These are phyloP conservation scores for Microbotryum lychnidis-dioicae DNA, from an alignment of 1,284 basidiomycete genomes.

Conservation along the genomic window DNA sequence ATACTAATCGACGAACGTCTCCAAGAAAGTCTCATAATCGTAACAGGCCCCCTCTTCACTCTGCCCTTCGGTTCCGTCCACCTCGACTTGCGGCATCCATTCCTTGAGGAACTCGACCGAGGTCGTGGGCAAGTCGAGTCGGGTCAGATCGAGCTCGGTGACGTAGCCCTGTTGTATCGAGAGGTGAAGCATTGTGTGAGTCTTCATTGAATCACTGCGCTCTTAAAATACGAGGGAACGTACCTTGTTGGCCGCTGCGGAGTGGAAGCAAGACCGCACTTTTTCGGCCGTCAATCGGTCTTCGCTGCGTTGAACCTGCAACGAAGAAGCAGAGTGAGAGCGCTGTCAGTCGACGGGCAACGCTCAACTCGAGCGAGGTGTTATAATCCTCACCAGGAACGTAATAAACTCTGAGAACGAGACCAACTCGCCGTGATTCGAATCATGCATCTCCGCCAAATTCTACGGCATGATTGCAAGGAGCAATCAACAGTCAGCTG, in stretches of 20 bases:
- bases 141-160: slow-evolving; percentile 82
- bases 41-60: not conserved
- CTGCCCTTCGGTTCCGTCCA: not conserved
- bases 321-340: slow-evolving; percentile 1
- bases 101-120: slow-evolving; percentile 66
- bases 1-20: slow-evolving; percentile 2
- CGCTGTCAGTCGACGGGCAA: not conserved
- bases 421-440: slow-evolving; percentile 76
- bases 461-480: slow-evolving; percentile 49
- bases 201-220: not conserved
- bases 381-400: slow-evolving; percentile 57
- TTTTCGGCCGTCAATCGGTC: slow-evolving; percentile 91
- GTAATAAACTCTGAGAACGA: slow-evolving; percentile 93
- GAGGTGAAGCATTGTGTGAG: slow-evolving; percentile 10
- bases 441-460: slow-evolving; percentile 66
- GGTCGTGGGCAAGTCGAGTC: slow-evolving; percentile 70
- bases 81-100: slow-evolving; percentile 8
- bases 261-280: slow-evolving; percentile 84
- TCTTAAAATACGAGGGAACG: slow-evolving; percentile 23
- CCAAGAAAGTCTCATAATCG: slow-evolving; percentile 20
- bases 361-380: not conserved
- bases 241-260: slow-evolving; percentile 83
- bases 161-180: slow-evolving; percentile 63
- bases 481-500: not conserved
- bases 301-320: slow-evolving; percentile 84